Conservation (phyloP, 306 rosid genomes). For the Cicer judaicum region DNA sequence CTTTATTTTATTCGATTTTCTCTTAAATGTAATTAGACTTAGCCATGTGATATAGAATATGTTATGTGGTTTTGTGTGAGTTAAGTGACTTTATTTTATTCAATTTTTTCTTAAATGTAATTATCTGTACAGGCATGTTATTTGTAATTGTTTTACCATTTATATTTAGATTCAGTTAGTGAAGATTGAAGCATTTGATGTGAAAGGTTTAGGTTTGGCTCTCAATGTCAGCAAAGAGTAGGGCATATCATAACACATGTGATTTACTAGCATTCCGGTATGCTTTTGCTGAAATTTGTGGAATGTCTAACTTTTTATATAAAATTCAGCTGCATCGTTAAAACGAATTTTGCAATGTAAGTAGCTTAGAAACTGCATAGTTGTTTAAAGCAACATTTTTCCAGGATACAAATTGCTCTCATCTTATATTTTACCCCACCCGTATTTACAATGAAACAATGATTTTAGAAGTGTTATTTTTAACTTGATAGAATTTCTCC, state of each 20-base stretch:
- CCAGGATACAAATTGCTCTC: background rate
- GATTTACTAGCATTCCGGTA: background rate
- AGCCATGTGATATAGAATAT: too few species aligned
- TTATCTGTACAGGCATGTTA: background rate
- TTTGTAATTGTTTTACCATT: background rate
- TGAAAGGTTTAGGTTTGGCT: background rate
- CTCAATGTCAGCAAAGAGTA: conserved; percentile 17
- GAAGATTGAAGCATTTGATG: background rate
- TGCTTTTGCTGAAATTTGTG: conserved; percentile 14
- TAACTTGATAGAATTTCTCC: background rate
- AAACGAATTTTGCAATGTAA: background rate
- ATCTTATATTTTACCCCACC: background rate
- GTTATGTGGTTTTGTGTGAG: background rate
- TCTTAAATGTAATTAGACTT: background rate
- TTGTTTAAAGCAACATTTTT: conserved; percentile 1
- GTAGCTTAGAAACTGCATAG: background rate
- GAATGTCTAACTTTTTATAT: background rate
- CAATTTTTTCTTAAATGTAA: conserved; percentile 8
- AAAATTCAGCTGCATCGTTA: background rate
- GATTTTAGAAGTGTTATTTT: background rate
- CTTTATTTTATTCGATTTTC: background rate
- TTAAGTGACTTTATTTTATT: background rate
- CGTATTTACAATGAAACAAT: background rate
- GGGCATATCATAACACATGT: background rate
- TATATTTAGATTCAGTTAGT: background rate